Conservation (phyloP, 2,329 filamentous ascomycete genomes). For the Neurospora sp. region DNA sequence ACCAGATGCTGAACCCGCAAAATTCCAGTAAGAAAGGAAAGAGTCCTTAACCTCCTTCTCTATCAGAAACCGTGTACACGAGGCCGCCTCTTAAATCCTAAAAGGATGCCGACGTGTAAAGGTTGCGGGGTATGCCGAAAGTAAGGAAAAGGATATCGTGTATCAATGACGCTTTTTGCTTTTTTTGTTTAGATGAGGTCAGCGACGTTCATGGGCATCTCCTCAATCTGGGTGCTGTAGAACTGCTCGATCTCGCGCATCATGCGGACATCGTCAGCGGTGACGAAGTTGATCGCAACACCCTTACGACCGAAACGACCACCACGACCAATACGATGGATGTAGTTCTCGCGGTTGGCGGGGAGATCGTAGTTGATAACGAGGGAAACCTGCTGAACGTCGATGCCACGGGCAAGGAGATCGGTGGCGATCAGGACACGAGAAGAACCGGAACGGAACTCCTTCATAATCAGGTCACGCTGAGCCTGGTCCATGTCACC, state of each 20-base stretch:
- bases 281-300: conserved; percentile 99
- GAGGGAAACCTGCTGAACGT: conserved; percentile 94
- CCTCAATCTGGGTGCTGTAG: conserved; percentile 99
- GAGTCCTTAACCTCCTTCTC: conserved; percentile 10
- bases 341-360: conserved; percentile 98
- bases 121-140: conserved; percentile 14
- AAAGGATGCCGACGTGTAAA: conserved; percentile 14
- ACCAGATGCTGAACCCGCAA: conserved; percentile 16
- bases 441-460: conserved; percentile 94
- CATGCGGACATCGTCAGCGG: conserved; percentile 94
- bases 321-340: conserved; percentile 93
- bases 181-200: conserved; percentile 54
- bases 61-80: conserved; percentile 14
- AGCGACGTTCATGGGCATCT: conserved; percentile 96
- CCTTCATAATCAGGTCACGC: conserved; percentile 97
- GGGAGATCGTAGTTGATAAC: conserved; percentile 99
- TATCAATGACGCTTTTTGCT: conserved; percentile 1
- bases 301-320: conserved; percentile 95
- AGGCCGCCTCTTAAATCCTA: conserved; percentile 13
- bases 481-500: conserved; percentile 99
- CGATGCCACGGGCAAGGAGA: conserved; percentile 96
- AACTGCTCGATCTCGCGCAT: conserved; percentile 98
- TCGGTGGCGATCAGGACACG: conserved; percentile 95
- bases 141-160: conserved; percentile 12
- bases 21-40: conserved; percentile 11